Evolutionary conservation across 78 protist species (phyloP).

Genomic region (Dictyostelium brefeldianum): DNA sequence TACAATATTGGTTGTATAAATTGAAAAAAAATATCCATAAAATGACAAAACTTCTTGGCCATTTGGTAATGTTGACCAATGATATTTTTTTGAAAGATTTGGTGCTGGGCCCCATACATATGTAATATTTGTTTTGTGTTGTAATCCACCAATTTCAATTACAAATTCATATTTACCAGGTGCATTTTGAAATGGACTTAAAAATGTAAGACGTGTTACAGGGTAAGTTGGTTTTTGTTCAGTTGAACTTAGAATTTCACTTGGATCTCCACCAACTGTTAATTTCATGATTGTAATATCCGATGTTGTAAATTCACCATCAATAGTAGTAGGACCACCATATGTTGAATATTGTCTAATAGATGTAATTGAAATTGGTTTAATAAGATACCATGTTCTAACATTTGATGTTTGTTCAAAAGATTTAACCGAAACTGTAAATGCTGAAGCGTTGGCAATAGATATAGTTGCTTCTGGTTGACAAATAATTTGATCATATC

Average conservation of each 20-base stretch:
- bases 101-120: background rate
- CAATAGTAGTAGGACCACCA: background rate
- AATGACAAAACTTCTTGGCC: background rate
- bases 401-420: background rate
- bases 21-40: background rate
- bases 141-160: background rate
- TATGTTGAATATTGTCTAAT: background rate
- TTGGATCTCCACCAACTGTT: background rate
- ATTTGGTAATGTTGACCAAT: background rate
- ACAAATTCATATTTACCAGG: background rate
- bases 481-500: conserved; percentile 13
- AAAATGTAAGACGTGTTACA: too few species aligned
- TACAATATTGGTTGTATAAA: background rate
- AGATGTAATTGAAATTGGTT: background rate
- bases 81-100: background rate
- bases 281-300: background rate
- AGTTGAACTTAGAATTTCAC: too few species aligned
- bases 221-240: too few species aligned
- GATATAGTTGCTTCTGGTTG: background rate
- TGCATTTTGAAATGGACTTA: background rate
- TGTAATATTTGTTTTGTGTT: background rate
- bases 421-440: background rate
- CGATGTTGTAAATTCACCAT: background rate
- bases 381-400: background rate
- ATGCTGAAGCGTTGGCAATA: background rate